Evolutionary conservation across 1,139 yeast species (phyloP).

Genomic region (Saccharomycopsis phalli): DNA sequence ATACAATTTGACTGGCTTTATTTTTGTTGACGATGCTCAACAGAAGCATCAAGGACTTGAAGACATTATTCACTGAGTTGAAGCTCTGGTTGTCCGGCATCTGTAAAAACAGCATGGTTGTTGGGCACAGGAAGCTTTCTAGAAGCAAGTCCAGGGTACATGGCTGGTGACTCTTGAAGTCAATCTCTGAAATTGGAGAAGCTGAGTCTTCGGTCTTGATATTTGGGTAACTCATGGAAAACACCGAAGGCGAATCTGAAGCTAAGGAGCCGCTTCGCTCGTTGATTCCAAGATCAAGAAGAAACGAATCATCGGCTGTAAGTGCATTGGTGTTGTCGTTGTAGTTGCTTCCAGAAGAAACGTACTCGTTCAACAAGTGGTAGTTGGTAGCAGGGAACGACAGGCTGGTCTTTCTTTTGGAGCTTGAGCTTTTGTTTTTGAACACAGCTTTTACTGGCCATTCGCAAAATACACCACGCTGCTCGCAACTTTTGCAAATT

Average conservation of each 20-base stretch:
- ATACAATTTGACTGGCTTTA: not conserved
- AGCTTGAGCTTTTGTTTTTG: conserved; percentile 8
- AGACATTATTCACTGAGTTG: conserved; percentile 7
- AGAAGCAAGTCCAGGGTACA: conserved; percentile 9
- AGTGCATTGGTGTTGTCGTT: not conserved
- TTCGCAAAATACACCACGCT: conserved; percentile 54
- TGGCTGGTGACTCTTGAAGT: not conserved
- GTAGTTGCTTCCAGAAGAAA: not conserved
- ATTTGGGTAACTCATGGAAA: conserved; percentile 2
- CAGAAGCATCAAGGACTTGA: conserved; percentile 6
- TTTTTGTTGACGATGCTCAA: not conserved
- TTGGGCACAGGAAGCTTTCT: conserved; percentile 14
- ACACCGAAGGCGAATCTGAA: conserved; percentile 11
- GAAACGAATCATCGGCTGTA: not conserved
- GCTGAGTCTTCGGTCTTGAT: too few species aligned
- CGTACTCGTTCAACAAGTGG: conserved; percentile 3
- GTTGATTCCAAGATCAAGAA: not conserved
- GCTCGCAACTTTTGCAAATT: conserved; percentile 62
- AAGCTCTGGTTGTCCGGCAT: conserved; percentile 11
- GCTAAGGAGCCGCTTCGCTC: conserved; percentile 3
- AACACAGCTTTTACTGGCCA: conserved; percentile 17
- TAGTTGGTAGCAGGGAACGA: conserved; percentile 10
- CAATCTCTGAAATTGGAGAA: conserved; percentile 8
- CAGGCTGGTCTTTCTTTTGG: conserved; percentile 1
- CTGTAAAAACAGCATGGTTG: conserved; percentile 5